Evolutionary conservation across 2,329 filamentous ascomycete genomes (phyloP), one percentile per base, ranked within the genome.

Genomic region (Capronia epimyces): DNA sequence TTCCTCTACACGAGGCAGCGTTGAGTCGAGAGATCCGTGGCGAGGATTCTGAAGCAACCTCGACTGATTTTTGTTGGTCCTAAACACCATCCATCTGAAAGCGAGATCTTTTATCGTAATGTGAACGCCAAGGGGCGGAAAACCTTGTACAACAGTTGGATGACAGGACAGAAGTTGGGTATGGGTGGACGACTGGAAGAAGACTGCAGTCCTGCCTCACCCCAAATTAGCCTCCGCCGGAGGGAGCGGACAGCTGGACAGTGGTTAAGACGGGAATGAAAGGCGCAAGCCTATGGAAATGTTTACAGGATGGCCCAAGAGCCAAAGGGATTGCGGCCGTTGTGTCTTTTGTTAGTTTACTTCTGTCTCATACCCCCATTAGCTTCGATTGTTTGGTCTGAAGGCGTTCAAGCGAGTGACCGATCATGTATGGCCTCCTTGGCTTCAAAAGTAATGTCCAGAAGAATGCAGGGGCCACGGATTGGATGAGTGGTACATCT

Each of bases 1-100:
- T 39, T 57, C 55, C 27, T 57, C 55, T 9, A 57, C 55, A 12
- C 29, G 55, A 29, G 55, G 55, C 16, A 57, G 55, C 32, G 36
- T 42, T 15, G 55, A 57, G 18, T 57, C 55, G 13, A 45, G 52
- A 27, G 52, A 57, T 43, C 52, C 52, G n/a, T 57, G 55, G 55
- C 45, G 55, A 34, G 55, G 55, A 24, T 57, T 57, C 24, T 57
- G 43, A 55, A 24, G 36, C 18, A 18, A 15, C 16, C 25, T 9
- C 16, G 18, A 3, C 22, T 3, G 36, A 41, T 32, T 31, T 16
- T 20, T 21, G 13, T 40, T 18, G 15, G 13, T 12, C 37, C 20
- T 18, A 18, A 12, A 3, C 12, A 22, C 22, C 12, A 29, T 43
- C 13, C n/a, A n/a, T 34, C 9, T 12, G 20, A 22, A 43, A 43